Conservation (phyloP, 352 stramenopile genomes). For the Pythium periplocum region DNA sequence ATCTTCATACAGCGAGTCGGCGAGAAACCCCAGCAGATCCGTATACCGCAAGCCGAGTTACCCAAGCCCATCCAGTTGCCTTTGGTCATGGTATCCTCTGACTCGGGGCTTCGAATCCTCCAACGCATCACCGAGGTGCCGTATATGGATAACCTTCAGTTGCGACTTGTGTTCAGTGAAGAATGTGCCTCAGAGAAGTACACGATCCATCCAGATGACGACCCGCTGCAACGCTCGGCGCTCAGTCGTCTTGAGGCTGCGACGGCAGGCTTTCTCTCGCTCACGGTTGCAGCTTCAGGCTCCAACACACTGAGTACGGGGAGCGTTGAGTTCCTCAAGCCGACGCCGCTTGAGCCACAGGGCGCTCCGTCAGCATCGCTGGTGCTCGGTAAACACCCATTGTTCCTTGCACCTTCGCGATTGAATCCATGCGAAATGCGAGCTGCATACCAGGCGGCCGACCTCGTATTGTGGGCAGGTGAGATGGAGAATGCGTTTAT, state of each 20-base stretch:
- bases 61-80: constrained; percentile 41
- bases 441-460: constrained; percentile 16
- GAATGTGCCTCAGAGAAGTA: constrained; percentile 40
- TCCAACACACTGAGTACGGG: constrained; percentile 21
- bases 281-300: constrained; percentile 41
- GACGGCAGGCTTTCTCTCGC: constrained; percentile 42
- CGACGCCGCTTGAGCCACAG: not conserved
- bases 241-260: constrained; percentile 34
- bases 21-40: constrained; percentile 52
- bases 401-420: constrained; percentile 21
- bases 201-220: constrained; percentile 33
- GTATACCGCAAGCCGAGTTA: constrained; percentile 28
- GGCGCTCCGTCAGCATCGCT: not conserved
- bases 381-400: constrained; percentile 31
- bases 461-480: constrained; percentile 12
- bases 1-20: constrained; percentile 52
- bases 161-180: constrained; percentile 55
- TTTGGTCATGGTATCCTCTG: constrained; percentile 62
- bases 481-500: constrained; percentile 25
- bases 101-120: constrained; percentile 44
- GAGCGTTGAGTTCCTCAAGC: constrained; percentile 34
- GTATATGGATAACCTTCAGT: constrained; percentile 23
- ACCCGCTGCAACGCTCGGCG: constrained; percentile 30
- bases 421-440: constrained; percentile 33
- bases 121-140: constrained; percentile 29